Base-by-base conservation (phyloP, 805 yeast genomes). In the Yarrowia sp. region DNA sequence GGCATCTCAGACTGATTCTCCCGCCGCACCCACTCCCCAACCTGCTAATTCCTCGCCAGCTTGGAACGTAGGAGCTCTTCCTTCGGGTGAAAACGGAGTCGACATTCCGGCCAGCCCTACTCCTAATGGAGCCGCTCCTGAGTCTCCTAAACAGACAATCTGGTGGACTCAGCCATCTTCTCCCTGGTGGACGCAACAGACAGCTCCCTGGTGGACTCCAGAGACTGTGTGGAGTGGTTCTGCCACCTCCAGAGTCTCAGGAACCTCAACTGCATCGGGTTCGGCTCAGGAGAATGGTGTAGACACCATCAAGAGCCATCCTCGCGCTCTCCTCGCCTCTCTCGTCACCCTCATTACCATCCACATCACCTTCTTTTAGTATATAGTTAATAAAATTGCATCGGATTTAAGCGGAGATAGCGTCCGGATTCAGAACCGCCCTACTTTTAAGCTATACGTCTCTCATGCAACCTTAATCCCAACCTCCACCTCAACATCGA, bases 191-290 rank as follows among this genome's bases (percentile, higher is more conserved):
- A 55, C 61, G 3, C 61, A 55, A 24, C 61, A 55, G 24, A 39
- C 61, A 0, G 10, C 34, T 39, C 61, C 61, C 2, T 55, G 61
- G 61, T 55, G 61, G 61, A 55, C 61, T n/a, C 61, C 61, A 10
- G 61, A 39, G 10, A n/a, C 30, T 4, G n/a, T 8, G 34, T 52
- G 15, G 20, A 5, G 4, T 3, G 36, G 7, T 3, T 33, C 58
- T 36, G 17, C 42, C 5, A 4, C 42, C 5, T 14, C 44, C 10
- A 12, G 14, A 2, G 42, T 7, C 15, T 15, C 60, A 3, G 30
- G 44, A 8, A 15, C 60, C 1, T 9, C 33, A 2, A 34, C 58
- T n/a, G 40, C 40, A 34, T 17, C 39, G 10, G 38, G 38, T 6
- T 19, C 30, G 9, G 17, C 19, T 40, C 44, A 43, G 24, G 47